Base-by-base conservation (phyloP, 805 yeast species). In the Saccharomycopsis microspora region DNA sequence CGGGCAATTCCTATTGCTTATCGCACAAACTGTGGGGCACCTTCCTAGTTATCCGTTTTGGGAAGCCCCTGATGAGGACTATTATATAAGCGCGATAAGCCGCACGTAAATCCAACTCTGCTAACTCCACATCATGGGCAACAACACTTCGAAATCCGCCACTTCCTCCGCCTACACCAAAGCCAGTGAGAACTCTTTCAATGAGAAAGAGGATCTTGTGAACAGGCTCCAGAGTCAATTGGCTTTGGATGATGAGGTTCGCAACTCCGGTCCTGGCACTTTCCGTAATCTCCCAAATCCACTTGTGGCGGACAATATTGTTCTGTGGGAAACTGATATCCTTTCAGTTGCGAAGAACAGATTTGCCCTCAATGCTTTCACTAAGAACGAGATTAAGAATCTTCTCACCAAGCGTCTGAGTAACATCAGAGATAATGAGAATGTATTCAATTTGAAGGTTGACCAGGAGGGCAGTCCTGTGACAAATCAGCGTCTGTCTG, bases 401-500 rank as follows among this genome's bases (percentile, higher is more conserved):
- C 40, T 51, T 43, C 30, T 51, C 6, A 43, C 45, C 32, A 45
- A 43, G 19, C 37, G 54, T 34, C 30, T 32, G 11, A 42, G 41
- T 27, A 45, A 43, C 32, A 45, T 51, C 32, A 45, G 43, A 29
- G 50, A 45, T 29, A 57, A 44, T 38, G 53, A 60, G 33, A 63
- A 69, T 34, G 64, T 68, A 5, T 75, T 71, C 66, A 68, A 67
- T 58, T 55, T 63, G 49, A 63, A 61, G 46, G 68, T 75, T 35
- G 66, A 66, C 41, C 64, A 65, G 3, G 79, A 76, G 56, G 82
- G 81, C 3, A 57, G 75, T 1, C 88, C 89, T 30, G 72, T 82
- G 11, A 80, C 83, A 47, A 80, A 82, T 64, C 96, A 86, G 67
- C 74, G 75, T 57, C 62, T 76, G 7, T 76, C 86, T 28, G 96